Evolutionary conservation across 495 filamentous ascomycete genomes (phyloP), one percentile per base, ranked within the genome.

Genomic region (Bathelium albidoporum): DNA sequence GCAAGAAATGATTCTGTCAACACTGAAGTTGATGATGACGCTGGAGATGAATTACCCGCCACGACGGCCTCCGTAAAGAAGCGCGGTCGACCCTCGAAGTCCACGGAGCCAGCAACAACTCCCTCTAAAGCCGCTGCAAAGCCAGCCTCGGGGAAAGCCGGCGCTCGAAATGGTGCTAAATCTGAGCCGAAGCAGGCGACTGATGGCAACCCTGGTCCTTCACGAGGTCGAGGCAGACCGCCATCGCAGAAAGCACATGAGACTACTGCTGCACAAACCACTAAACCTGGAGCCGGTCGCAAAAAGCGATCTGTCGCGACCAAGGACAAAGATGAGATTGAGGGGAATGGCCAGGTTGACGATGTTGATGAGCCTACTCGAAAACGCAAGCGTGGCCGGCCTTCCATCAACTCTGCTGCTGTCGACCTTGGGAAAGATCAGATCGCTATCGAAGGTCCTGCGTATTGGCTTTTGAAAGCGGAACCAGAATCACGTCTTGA

Each of bases 381-480:
- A 26, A 55, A 55, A 24, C 49, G 49, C 20, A n/a, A 55, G 49
- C 49, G 49, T 55, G 49, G 49, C 16, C 49, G 49, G 49, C 49
- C 49, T 10, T 55, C 49, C 20, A 12, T 28, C 2, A 55, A 55
- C 11, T 11, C 49, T 55, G 20, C 16, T 29, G 24, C 24, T 36
- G 20, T 7, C 31, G 61, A 53, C 36, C 45, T 34, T 14, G 32
- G 16, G 14, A 18, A 58, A 2, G 62, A 60, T 14, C 7, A 58
- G 16, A 18, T n/a, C 11, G 32, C 55, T 32, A 44, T 12, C 20
- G 52, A 28, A 49, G 41, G 63, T 10, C 36, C 60, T 2, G 22
- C 60, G 26, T 96, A 90, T 74, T 97, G 92, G 93, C 83, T 97
- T 65, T 84, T 97, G 84, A 97, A 97, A 77, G 91, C 93, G 9